Percentiles rank a stretch among this genome's conserved stretches.
phyloP scores from a whole-genome alignment of 2,329 filamentous ascomycete species.

The Phyllosticta citribraziliensis region DNA sequence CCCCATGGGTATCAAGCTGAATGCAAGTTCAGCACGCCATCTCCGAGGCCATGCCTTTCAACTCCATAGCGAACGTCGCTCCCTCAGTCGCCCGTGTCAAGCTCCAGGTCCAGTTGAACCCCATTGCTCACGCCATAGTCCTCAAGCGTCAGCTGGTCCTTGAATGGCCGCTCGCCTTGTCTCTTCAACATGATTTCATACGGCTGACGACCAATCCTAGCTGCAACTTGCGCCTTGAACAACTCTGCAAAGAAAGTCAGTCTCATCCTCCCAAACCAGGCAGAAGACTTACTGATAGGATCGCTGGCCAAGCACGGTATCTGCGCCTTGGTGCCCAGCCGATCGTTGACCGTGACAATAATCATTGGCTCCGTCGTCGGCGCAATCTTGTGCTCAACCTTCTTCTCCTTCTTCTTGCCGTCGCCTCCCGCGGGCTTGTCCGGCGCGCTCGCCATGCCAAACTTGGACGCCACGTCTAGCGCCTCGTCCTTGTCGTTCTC shows the following conservation, averaged over 20 bases:
- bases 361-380: slow-evolving; percentile 67
- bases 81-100: slow-evolving; percentile 12
- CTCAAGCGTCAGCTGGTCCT: slow-evolving; percentile 75
- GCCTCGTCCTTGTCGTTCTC: slow-evolving; percentile 19
- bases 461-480: slow-evolving; percentile 4
- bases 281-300: slow-evolving; percentile 50
- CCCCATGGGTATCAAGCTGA: neutral
- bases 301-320: slow-evolving; percentile 84
- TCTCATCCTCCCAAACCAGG: neutral
- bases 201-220: slow-evolving; percentile 76
- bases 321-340: slow-evolving; percentile 89
- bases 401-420: slow-evolving; percentile 4
- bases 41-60: neutral
- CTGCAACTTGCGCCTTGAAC: slow-evolving; percentile 87
- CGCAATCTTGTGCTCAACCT: slow-evolving; percentile 9
- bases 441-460: slow-evolving; percentile 17
- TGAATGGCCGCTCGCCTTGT: slow-evolving; percentile 88
- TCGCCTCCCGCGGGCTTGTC: slow-evolving; percentile 38
- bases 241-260: slow-evolving; percentile 38
- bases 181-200: slow-evolving; percentile 88
- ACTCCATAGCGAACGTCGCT: neutral
- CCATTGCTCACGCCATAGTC: slow-evolving; percentile 95
- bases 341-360: slow-evolving; percentile 85
- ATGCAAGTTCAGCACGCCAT: neutral
- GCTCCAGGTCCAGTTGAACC: slow-evolving; percentile 47